Percentiles rank a stretch among this genome's conserved stretches.
These are phyloP conservation scores for Austroboletus niveus DNA, from an alignment of 1,284 basidiomycete genomes.

Conservation along the genomic window DNA sequence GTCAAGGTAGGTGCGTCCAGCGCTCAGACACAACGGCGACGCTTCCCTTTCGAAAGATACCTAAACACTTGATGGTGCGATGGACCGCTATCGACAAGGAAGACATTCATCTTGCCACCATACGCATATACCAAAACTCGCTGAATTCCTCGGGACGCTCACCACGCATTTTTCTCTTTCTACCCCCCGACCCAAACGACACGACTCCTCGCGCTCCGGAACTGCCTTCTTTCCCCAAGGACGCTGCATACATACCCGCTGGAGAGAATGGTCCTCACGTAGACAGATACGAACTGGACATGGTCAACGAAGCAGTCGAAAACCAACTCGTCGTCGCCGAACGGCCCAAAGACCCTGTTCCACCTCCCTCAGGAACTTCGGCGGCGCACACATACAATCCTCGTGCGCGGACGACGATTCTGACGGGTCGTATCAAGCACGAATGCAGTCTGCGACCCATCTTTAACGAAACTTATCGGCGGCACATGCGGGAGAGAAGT, in stretches of 20 bases:
- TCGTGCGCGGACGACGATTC: constrained; percentile 67
- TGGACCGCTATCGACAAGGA: constrained; percentile 58
- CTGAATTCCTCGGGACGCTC: constrained; percentile 43
- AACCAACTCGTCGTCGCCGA: constrained; percentile 79
- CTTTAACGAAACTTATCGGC: constrained; percentile 57
- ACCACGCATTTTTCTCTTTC: constrained; percentile 64
- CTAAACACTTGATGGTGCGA: constrained; percentile 67
- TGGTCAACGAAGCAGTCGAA: constrained; percentile 72
- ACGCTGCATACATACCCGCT: constrained; percentile 39
- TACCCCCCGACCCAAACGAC: constrained; percentile 56
- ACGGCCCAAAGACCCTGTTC: constrained; percentile 61
- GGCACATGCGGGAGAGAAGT: constrained; percentile 60
- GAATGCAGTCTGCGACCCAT: constrained; percentile 63
- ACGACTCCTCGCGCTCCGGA: constrained; percentile 35
- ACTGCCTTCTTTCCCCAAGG: constrained; percentile 35
- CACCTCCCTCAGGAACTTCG: constrained; percentile 41
- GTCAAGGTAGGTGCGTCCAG: constrained; percentile 56
- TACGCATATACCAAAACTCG: constrained; percentile 65
- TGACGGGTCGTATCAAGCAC: constrained; percentile 73
- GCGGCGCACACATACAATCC: constrained; percentile 35
- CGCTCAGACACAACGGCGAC: background rate
- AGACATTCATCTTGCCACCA: constrained; percentile 67
- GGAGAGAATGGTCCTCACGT: constrained; percentile 42
- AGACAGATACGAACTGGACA: constrained; percentile 73
- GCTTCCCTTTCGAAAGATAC: constrained; percentile 46